Percentiles rank a stretch among this genome's conserved stretches.
phyloP scores from a whole-genome alignment of 768 basidiomycete genomes.

The Pleurotus pulmonarius region DNA sequence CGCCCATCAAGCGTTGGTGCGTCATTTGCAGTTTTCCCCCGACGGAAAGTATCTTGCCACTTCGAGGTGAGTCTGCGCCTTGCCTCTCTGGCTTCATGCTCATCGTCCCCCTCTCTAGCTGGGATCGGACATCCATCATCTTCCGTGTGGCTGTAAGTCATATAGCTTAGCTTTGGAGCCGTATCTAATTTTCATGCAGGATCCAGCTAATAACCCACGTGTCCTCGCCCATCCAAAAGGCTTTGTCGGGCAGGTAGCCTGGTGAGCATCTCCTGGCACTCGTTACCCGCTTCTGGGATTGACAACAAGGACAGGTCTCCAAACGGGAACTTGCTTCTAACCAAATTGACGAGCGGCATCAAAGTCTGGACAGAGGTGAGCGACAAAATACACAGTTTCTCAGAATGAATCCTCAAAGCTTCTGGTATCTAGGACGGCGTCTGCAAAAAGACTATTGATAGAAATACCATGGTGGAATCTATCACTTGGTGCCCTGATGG shows the following conservation, averaged over 20 bases:
- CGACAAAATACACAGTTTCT: slow-evolving; percentile 7
- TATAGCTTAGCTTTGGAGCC: not conserved
- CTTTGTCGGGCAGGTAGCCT: slow-evolving; percentile 77
- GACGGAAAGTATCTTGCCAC: slow-evolving; percentile 73
- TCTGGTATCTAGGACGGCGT: slow-evolving; percentile 53
- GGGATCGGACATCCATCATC: slow-evolving; percentile 68
- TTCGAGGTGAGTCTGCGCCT: slow-evolving; percentile 64
- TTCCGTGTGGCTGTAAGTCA: slow-evolving; percentile 68
- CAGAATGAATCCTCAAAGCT: slow-evolving; percentile 1
- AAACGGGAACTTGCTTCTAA: slow-evolving; percentile 55
- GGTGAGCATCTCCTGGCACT: slow-evolving; percentile 32
- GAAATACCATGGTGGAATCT: slow-evolving; percentile 52
- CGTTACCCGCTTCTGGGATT: not conserved
- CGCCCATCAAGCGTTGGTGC: slow-evolving; percentile 64
- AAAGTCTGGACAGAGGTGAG: slow-evolving; percentile 72
- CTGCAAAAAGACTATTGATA: slow-evolving; percentile 61
- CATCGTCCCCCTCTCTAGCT: slow-evolving; percentile 36
- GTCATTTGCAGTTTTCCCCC: slow-evolving; percentile 74
- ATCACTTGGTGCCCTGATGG: slow-evolving; percentile 68
- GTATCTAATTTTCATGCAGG: slow-evolving; percentile 29
- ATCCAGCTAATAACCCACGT: slow-evolving; percentile 56
- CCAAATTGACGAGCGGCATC: slow-evolving; percentile 59
- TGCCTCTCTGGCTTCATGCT: no score
- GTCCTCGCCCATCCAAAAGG: slow-evolving; percentile 64
- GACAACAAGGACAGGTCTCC: slow-evolving; percentile 47